These are phyloP conservation scores for Trichocomaceae sp. DNA, from an alignment of 2,329 filamentous ascomycete genomes.

Conservation along the genomic window DNA sequence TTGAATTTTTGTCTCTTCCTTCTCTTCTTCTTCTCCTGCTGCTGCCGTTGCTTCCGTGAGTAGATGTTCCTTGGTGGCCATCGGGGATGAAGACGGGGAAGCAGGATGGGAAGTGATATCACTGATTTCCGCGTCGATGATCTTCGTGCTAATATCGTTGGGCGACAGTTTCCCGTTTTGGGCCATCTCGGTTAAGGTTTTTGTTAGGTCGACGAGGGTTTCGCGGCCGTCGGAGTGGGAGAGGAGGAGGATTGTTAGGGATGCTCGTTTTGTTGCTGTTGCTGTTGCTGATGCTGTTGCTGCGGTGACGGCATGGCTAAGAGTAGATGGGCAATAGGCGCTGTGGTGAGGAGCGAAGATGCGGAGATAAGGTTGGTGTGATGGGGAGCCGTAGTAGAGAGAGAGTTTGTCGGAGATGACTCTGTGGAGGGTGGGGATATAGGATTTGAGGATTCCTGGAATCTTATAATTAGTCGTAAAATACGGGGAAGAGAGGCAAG, in stretches of 20 bases:
- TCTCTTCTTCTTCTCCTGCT: background rate
- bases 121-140: slow-evolving; percentile 82
- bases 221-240: slow-evolving; percentile 85
- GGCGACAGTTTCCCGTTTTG: slow-evolving; percentile 77
- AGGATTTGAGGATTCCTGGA: slow-evolving; percentile 77
- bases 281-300: too few species aligned
- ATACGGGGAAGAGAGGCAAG: background rate
- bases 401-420: slow-evolving; percentile 72
- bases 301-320: slow-evolving; percentile 2
- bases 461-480: background rate
- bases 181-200: slow-evolving; percentile 90
- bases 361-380: slow-evolving; percentile 62
- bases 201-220: slow-evolving; percentile 90
- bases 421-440: slow-evolving; percentile 76
- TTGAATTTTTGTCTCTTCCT: background rate
- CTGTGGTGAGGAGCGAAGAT: slow-evolving; percentile 65
- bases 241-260: slow-evolving; percentile 65
- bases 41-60: slow-evolving; percentile 9
- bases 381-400: slow-evolving; percentile 71
- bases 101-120: slow-evolving; percentile 43
- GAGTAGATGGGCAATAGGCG: slow-evolving; percentile 27
- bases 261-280: slow-evolving; percentile 20
- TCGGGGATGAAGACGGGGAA: slow-evolving; percentile 11
- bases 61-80: slow-evolving; percentile 9
- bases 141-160: slow-evolving; percentile 72